phyloP scores from a whole-genome alignment of 345 rosid genomes.

The Bruguiera parviflora region DNA sequence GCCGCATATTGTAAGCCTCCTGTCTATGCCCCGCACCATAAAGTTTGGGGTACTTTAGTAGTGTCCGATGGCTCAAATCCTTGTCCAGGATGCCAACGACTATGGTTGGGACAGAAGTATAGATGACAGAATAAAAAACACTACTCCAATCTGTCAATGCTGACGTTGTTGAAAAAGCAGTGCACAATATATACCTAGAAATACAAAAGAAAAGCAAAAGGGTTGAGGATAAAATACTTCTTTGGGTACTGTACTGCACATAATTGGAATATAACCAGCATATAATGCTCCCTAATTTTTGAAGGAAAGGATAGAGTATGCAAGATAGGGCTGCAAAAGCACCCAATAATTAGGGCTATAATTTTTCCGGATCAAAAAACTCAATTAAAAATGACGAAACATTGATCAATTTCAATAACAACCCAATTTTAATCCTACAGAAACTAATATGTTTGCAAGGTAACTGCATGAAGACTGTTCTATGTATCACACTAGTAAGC shows the following conservation, averaged over 20 bases:
- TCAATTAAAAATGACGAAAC: too few relatives aligned
- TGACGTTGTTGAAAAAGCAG: slow-evolving; percentile 73
- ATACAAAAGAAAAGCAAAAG: slow-evolving; percentile 12
- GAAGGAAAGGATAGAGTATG: neutral
- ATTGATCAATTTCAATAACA: too few relatives aligned
- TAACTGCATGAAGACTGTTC: neutral
- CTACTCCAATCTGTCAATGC: slow-evolving; percentile 87
- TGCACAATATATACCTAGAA: slow-evolving; percentile 65
- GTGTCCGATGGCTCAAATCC: slow-evolving; percentile 64
- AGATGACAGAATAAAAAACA: slow-evolving; percentile 68
- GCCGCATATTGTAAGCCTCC: slow-evolving; percentile 64
- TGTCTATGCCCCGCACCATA: slow-evolving; percentile 70
- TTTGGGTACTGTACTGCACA: neutral
- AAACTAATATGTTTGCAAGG: neutral
- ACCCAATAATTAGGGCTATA: too few relatives aligned
- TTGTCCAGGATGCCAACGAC: slow-evolving; percentile 73
- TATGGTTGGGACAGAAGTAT: slow-evolving; percentile 72
- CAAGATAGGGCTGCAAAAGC: too few relatives aligned
- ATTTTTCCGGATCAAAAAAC: too few relatives aligned
- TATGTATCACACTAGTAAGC: neutral
- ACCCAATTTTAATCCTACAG: too few relatives aligned
- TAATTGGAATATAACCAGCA: neutral
- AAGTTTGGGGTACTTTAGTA: slow-evolving; percentile 57
- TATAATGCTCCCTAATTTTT: neutral
- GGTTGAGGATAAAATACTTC: slow-evolving; percentile 2